phyloP scores from a whole-genome alignment of 225 moss, liverwort and hornwort species.

The Marchantia paleacea region DNA sequence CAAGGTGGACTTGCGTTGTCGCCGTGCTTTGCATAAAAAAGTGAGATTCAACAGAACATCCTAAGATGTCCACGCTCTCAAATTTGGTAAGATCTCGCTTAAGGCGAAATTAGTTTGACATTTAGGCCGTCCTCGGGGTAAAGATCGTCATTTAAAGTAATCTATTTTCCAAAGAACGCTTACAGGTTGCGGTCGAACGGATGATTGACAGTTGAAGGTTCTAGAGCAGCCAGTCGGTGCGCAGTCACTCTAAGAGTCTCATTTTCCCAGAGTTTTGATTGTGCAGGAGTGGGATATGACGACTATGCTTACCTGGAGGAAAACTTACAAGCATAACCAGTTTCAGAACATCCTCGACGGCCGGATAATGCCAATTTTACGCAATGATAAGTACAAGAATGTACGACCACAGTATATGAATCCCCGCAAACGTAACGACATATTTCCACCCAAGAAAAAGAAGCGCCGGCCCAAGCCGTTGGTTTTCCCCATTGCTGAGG shows the following conservation, averaged over 20 bases:
- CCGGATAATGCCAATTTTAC: background rate
- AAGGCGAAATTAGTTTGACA: background rate
- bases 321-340: conserved; percentile 2
- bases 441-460: background rate
- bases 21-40: conserved; percentile 12
- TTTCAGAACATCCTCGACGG: conserved; percentile 7
- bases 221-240: background rate
- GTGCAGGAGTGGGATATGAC: conserved; percentile 10
- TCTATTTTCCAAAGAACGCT: background rate
- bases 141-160: background rate
- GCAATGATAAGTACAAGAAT: conserved; percentile 7
- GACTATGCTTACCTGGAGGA: conserved; percentile 3
- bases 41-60: conserved; percentile 12
- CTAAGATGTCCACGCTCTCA: conserved; percentile 1
- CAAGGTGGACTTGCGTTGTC: background rate
- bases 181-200: no score
- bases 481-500: background rate
- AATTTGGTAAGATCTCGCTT: conserved; percentile 15
- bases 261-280: background rate
- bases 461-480: background rate
- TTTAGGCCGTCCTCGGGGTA: background rate
- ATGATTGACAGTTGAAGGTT: background rate
- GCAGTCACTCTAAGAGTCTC: no score
- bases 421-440: conserved; percentile 3
- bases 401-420: conserved; percentile 6